Base-by-base conservation (phyloP, 2,329 filamentous ascomycete genomes). In the Penicillium palitans region DNA sequence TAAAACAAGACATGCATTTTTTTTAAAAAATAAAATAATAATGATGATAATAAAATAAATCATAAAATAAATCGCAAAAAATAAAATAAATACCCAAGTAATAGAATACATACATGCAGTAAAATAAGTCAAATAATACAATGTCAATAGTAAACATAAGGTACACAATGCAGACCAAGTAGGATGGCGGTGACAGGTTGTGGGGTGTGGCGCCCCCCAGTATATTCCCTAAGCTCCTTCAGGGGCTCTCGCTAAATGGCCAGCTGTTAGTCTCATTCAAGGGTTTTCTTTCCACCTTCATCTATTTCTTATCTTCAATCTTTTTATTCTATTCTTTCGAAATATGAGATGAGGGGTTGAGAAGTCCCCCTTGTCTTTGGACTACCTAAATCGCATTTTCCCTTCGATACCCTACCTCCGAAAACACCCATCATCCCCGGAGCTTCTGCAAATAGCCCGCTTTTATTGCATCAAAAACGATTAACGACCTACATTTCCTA, bases 401-500 rank as follows among this genome's bases (percentile, higher is more conserved):
- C 44, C 51, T 48, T 52, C 24, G 31, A 49, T 39, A 15, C 56
- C 57, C 60, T 27, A 31, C 41, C 53, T 37, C 48, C 47, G 39
- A 54, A 45, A 45, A 35, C 58, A 52, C 45, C 45, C 44, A 50
- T 33, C 52, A 44, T 19, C 37, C 33, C 57, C 56, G 48, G 37
- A 55, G 46, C 56, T 50, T 52, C 52, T 57, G 55, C 59, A 55
- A 47, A 56, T 53, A 31, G 50, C 52, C 57, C 55, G 41, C 44
- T 48, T 58, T 57, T 45, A 52, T 63, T 49, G 27, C 45, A 56
- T 41, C 49, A 42, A 39, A 21, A 12, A 57, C 37, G 37, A 45
- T 49, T 60, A 53, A 58, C 55, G 39, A 53, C 51, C 17, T 46
- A 48, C 29, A 45, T 35, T 27, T 10, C 29, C 44, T 78, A 96